phyloP scores from a whole-genome alignment of 257 asterid species.

The Verbena officinalis region DNA sequence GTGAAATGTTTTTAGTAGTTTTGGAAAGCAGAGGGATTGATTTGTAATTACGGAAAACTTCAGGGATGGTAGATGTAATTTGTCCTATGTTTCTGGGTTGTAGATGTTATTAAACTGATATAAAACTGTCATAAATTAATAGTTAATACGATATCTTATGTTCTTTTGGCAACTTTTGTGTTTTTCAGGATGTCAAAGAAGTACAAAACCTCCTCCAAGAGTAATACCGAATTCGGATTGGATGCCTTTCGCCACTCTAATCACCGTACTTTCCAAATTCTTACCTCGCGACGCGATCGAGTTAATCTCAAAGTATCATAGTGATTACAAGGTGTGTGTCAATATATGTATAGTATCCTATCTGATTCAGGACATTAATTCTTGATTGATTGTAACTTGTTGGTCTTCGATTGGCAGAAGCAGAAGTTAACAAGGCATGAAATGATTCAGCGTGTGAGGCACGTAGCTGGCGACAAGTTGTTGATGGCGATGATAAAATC shows the following conservation, averaged over 20 bases:
- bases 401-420: slow-evolving; percentile 37
- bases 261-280: slow-evolving; percentile 42
- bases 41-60: too few relatives aligned
- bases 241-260: slow-evolving; percentile 49
- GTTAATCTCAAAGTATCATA: slow-evolving; percentile 38
- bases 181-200: slow-evolving; percentile 32
- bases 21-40: too few relatives aligned
- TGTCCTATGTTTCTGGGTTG: too few relatives aligned
- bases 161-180: not conserved
- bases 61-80: too few relatives aligned
- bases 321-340: slow-evolving; percentile 46
- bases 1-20: too few relatives aligned
- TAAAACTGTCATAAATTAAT: too few relatives aligned
- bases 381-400: not conserved
- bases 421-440: slow-evolving; percentile 45
- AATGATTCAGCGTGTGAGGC: slow-evolving; percentile 47
- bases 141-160: too few relatives aligned
- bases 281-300: slow-evolving; percentile 46
- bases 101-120: too few relatives aligned
- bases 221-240: slow-evolving; percentile 51
- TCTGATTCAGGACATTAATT: not conserved
- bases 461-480: slow-evolving; percentile 57
- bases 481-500: slow-evolving; percentile 42
- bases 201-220: slow-evolving; percentile 25
- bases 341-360: not conserved